A percentile compares a stretch with the other conserved stretches of the same genome.
These are phyloP conservation scores for Setaria viridis DNA, from an alignment of 202 grass and related monocot genomes.

Conservation along the genomic window DNA sequence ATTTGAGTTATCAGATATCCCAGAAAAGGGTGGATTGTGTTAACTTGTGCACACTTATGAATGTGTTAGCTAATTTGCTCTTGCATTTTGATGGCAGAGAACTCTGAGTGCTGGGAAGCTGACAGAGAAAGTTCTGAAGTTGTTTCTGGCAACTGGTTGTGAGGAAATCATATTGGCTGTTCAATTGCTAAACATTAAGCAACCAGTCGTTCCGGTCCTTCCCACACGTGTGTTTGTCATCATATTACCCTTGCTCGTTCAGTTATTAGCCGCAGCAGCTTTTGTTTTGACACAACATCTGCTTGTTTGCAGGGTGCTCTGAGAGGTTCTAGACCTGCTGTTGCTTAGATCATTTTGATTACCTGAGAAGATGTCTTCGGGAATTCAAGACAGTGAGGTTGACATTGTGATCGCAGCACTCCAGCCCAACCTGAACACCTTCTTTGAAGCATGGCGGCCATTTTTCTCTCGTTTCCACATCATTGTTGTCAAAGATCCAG, in stretches of 20 bases:
- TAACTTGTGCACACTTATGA: background rate
- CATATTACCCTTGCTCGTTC: background rate
- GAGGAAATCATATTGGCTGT: slow-evolving; percentile 75
- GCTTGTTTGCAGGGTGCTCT: slow-evolving; percentile 72
- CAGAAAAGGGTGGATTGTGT: background rate
- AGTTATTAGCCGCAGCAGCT: slow-evolving; percentile 11
- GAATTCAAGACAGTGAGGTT: slow-evolving; percentile 80
- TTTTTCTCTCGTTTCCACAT: slow-evolving; percentile 91
- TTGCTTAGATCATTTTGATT: slow-evolving; percentile 28
- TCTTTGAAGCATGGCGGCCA: slow-evolving; percentile 87
- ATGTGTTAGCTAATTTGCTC: background rate
- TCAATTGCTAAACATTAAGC: slow-evolving; percentile 73
- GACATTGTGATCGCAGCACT: slow-evolving; percentile 96
- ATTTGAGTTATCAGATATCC: background rate
- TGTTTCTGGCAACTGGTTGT: slow-evolving; percentile 78
- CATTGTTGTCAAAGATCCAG: slow-evolving; percentile 87
- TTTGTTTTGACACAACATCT: slow-evolving; percentile 34
- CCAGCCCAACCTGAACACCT: slow-evolving; percentile 71
- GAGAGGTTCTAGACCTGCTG: slow-evolving; percentile 71
- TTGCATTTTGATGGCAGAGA: slow-evolving; percentile 55
- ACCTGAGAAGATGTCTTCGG: slow-evolving; percentile 66
- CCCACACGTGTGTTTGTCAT: slow-evolving; percentile 64
- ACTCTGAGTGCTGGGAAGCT: slow-evolving; percentile 85
- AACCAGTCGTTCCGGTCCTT: slow-evolving; percentile 66
- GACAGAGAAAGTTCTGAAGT: slow-evolving; percentile 81